Evolutionary conservation across 768 basidiomycete genomes (phyloP), one percentile per base, ranked within the genome.

Genomic region (Leucosporidium creatinivorum): DNA sequence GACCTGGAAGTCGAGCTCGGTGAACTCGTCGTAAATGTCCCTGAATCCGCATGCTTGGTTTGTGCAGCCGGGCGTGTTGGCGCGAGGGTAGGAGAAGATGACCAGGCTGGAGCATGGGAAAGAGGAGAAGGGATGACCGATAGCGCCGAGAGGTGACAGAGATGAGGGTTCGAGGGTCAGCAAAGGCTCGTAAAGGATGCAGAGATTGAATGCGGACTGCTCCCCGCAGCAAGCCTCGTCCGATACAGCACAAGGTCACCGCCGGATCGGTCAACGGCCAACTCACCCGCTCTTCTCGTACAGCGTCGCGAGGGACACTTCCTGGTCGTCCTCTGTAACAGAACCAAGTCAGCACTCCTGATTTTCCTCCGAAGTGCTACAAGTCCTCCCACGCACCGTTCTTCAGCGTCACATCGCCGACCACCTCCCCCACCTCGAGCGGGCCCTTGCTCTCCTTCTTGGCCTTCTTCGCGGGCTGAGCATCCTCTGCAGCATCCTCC

Each of bases 41-140:
- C 91, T 56, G 82, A 89, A 98, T 6, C 87, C 89, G 76, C 93
- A 97, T 0, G 93, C 93, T 77, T 97, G 93, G 47, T 80, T 87
- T 4, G 92, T 97, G 80, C 93, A 96, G 39, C 93, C 92, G 62
- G 65, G 58, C 64, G 61, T 65, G 48, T 26, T 36, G 36, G 58
- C 71, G 78, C 63, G 52, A 33, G 80, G 87, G 72, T 73, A 91
- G 87, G 86, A 25, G 89, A 91, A 79, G 91, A 89, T 51, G 88
- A 90, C 79, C 87, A 92, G 66, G 88, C 90, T 60, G 59, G 4
- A 9, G 21, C 3, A 51, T 19, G 50, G 50, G 50, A 26, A 51
- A 23, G 23, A 51, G 17, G 2, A 91, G 85, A 6, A 89, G 79
- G 80, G 91, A 93, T 19, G 19, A 39, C n/a, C n/a, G n/a, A 7